A percentile compares a stretch with the other conserved stretches of the same genome.
Evolutionary conservation across 306 rosid genomes (phyloP).

Genomic region (Quercus cerris): DNA sequence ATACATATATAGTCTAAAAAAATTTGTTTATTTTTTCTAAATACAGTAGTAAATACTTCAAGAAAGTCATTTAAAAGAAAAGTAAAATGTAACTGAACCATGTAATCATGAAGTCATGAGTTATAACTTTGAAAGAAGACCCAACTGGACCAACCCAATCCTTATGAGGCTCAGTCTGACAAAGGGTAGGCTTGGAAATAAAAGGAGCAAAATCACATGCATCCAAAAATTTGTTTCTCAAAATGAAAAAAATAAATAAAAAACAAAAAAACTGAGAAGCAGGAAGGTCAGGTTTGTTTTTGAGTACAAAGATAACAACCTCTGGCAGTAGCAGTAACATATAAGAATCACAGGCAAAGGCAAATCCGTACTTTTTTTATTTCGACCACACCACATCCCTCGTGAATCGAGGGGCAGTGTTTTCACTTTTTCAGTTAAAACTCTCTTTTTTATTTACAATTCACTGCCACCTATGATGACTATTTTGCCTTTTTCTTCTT

Average conservation of each 20-base stretch:
- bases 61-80: not conserved
- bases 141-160: not conserved
- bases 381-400: constrained; percentile 39
- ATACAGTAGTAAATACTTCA: not conserved
- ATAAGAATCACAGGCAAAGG: constrained; percentile 47
- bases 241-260: not conserved
- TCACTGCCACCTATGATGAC: constrained; percentile 46
- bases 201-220: constrained; percentile 32
- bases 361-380: constrained; percentile 41
- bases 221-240: constrained; percentile 22
- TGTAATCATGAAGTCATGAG: constrained; percentile 12
- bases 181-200: constrained; percentile 28
- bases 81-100: constrained; percentile 13
- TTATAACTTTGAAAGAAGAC: not conserved
- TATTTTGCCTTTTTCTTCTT: constrained; percentile 22
- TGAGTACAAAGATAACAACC: constrained; percentile 78
- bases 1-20: too few relatives aligned
- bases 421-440: constrained; percentile 50
- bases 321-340: constrained; percentile 57
- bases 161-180: not conserved
- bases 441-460: not conserved
- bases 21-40: too few relatives aligned
- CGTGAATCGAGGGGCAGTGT: constrained; percentile 64
- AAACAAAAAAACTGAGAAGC: not conserved
- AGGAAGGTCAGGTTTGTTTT: constrained; percentile 48